These are phyloP conservation scores for Bolboschoenus planiculmis DNA, from an alignment of 176 grass and related monocot species.

Conservation along the genomic window DNA sequence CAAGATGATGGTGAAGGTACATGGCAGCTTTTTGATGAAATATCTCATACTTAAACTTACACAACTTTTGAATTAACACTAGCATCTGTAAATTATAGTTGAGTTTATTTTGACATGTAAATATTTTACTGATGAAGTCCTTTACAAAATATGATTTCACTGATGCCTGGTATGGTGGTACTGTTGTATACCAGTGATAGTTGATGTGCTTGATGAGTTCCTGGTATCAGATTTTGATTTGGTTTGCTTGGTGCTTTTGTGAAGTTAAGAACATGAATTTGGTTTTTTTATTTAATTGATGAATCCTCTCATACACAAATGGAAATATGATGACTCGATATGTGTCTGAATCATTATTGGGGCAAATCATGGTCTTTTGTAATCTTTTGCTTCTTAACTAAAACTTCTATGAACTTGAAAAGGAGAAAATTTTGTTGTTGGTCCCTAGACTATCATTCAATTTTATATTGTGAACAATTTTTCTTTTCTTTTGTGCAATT, in stretches of 20 bases:
- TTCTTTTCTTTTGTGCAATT: not conserved
- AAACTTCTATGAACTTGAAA: no score
- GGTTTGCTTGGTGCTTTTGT: not conserved
- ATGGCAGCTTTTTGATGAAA: not conserved
- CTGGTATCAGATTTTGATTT: not conserved
- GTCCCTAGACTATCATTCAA: not conserved
- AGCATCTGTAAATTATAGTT: not conserved
- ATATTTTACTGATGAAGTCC: not conserved
- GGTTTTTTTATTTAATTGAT: no score
- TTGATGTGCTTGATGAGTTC: not conserved
- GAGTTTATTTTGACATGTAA: not conserved
- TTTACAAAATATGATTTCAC: not conserved
- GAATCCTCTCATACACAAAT: no score
- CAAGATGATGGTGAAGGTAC: slow-evolving; percentile 15
- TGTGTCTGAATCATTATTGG: no score
- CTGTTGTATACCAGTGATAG: not conserved
- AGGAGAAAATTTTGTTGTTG: no score
- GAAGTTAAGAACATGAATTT: not conserved
- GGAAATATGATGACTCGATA: no score
- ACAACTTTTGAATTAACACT: not conserved
- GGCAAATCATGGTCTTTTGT: no score
- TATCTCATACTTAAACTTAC: not conserved
- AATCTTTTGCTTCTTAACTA: no score
- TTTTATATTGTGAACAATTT: not conserved
- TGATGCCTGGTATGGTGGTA: not conserved